phyloP scores from a whole-genome alignment of 345 rosid species.

The Orychophragmus violaceus region DNA sequence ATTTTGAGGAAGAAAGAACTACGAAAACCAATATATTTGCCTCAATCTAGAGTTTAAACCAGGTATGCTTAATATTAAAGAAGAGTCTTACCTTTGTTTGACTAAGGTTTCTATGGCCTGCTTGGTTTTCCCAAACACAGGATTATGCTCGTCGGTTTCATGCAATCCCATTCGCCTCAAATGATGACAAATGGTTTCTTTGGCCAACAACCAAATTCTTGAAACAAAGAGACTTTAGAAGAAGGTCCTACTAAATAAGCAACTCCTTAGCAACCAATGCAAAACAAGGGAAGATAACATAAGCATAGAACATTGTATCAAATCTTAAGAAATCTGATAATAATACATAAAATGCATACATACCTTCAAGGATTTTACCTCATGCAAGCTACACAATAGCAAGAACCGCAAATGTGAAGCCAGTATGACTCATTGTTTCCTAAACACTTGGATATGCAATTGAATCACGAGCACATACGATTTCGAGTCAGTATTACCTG shows the following conservation, averaged over 20 bases:
- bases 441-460: constrained; percentile 56
- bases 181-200: constrained; percentile 80
- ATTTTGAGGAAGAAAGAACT: background rate
- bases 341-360: background rate
- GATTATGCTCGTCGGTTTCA: constrained; percentile 59
- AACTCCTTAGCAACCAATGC: background rate
- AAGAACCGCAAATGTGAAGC: constrained; percentile 67
- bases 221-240: background rate
- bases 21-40: background rate
- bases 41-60: background rate
- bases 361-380: constrained; percentile 78
- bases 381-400: constrained; percentile 76
- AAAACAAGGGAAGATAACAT: background rate
- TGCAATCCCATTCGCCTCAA: constrained; percentile 59
- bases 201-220: background rate
- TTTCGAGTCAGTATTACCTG: constrained; percentile 54
- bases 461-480: constrained; percentile 72
- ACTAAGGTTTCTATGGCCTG: constrained; percentile 71
- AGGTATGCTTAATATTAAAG: background rate
- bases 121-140: constrained; percentile 65
- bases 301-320: background rate
- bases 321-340: background rate
- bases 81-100: constrained; percentile 60
- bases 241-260: background rate
- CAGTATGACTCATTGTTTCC: constrained; percentile 43